Evolutionary conservation across 2,329 filamentous ascomycete genomes (phyloP).

Genomic region (Fusarium hainanense): DNA sequence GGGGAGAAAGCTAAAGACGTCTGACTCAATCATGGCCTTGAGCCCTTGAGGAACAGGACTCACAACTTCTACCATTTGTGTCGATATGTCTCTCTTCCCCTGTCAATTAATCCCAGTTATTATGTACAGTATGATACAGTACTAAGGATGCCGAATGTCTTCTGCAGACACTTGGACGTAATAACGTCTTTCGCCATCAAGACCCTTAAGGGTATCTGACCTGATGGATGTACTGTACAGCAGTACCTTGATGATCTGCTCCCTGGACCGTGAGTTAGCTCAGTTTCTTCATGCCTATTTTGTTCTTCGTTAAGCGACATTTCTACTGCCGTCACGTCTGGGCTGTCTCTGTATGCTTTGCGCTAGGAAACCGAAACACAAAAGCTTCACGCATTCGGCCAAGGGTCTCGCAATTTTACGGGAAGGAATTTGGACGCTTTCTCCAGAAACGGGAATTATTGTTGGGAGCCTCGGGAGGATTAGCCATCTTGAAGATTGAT

Average conservation of each 20-base stretch:
- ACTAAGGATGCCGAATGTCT: slow-evolving; percentile 29
- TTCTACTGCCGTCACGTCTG: not conserved
- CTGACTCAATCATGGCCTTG: slow-evolving; percentile 10
- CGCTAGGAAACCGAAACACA: slow-evolving; percentile 19
- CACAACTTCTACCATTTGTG: slow-evolving; percentile 12
- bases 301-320: slow-evolving; percentile 8
- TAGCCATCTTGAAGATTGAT: slow-evolving; percentile 23
- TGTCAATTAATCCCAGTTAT: slow-evolving; percentile 6
- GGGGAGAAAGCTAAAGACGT: slow-evolving; percentile 7
- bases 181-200: slow-evolving; percentile 22
- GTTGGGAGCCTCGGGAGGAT: not conserved
- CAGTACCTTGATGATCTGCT: slow-evolving; percentile 15
- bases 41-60: not conserved
- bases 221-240: not conserved
- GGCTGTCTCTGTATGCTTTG: slow-evolving; percentile 18
- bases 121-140: slow-evolving; percentile 7
- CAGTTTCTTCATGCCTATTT: slow-evolving; percentile 14
- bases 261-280: not conserved
- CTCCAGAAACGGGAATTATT: slow-evolving; percentile 19
- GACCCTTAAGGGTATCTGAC: slow-evolving; percentile 22
- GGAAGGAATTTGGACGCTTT: slow-evolving; percentile 5
- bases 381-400: slow-evolving; percentile 16
- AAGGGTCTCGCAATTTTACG: slow-evolving; percentile 16
- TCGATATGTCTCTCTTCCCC: slow-evolving; percentile 10
- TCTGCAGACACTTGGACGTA: slow-evolving; percentile 18